Evolutionary conservation across 306 rosid genomes (phyloP).

Genomic region (Astragalus glycyphyllos): DNA sequence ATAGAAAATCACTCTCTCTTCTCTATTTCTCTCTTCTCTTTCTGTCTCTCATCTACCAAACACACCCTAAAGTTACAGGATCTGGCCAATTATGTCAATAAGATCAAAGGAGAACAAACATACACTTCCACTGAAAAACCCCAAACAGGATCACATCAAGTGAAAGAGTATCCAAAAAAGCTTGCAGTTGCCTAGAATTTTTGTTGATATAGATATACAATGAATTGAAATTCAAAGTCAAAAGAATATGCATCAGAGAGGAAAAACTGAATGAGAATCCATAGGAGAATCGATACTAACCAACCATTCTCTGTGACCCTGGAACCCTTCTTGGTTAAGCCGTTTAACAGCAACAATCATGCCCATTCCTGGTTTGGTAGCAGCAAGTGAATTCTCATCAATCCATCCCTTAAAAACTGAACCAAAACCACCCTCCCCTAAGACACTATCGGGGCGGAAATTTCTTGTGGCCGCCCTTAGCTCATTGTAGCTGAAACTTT

Average conservation of each 20-base stretch:
- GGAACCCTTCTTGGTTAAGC: slow-evolving; percentile 85
- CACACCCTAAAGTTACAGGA: not conserved
- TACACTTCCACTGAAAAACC: slow-evolving; percentile 20
- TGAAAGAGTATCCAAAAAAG: slow-evolving; percentile 20
- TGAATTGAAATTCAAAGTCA: slow-evolving; percentile 25
- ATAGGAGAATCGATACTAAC: slow-evolving; percentile 51
- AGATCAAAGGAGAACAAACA: slow-evolving; percentile 9
- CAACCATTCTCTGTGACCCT: slow-evolving; percentile 98
- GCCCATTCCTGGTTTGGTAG: slow-evolving; percentile 85
- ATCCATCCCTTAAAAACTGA: slow-evolving; percentile 96
- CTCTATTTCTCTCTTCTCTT: too few species aligned
- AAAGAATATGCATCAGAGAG: not conserved
- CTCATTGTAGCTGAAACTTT: slow-evolving; percentile 66
- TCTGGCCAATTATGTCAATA: slow-evolving; percentile 21
- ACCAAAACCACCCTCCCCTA: slow-evolving; percentile 98
- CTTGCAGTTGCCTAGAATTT: slow-evolving; percentile 29
- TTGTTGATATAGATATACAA: slow-evolving; percentile 31
- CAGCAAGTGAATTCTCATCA: slow-evolving; percentile 71
- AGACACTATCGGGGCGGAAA: slow-evolving; percentile 91
- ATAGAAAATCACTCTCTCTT: too few species aligned
- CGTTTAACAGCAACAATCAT: slow-evolving; percentile 89
- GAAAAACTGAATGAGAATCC: not conserved
- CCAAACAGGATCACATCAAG: slow-evolving; percentile 5
- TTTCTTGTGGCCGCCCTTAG: slow-evolving; percentile 81
- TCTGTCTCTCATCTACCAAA: too few species aligned